phyloP scores from a whole-genome alignment of 768 basidiomycete species.

The Antrodiella citrinella region DNA sequence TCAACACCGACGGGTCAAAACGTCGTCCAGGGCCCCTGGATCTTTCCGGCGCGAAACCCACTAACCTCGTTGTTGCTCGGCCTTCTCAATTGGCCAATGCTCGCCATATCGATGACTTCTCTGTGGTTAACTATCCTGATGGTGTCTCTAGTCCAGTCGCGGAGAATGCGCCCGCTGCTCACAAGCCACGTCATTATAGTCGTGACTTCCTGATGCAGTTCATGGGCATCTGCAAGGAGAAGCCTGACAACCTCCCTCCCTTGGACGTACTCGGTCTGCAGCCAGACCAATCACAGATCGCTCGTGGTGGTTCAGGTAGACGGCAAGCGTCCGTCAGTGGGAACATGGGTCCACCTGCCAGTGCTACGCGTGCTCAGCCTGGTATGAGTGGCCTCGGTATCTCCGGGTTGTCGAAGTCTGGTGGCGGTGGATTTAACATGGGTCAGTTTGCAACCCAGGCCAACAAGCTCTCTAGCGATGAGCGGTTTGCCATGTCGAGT shows the following conservation, averaged over 20 bases:
- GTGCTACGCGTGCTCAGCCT: constrained; percentile 31
- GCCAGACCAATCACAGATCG: constrained; percentile 47
- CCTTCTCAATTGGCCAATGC: constrained; percentile 75
- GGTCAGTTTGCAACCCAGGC: constrained; percentile 53
- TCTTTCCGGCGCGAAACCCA: constrained; percentile 44
- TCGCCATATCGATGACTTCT: constrained; percentile 77
- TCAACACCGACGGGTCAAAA: constrained; percentile 33
- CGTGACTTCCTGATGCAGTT: constrained; percentile 97
- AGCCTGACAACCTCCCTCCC: constrained; percentile 83
- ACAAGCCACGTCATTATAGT: constrained; percentile 52
- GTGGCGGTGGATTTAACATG: constrained; percentile 40
- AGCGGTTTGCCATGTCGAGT: constrained; percentile 47
- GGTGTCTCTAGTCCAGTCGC: constrained; percentile 74
- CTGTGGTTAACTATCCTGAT: constrained; percentile 71
- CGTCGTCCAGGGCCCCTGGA: constrained; percentile 70
- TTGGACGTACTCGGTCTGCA: constrained; percentile 90
- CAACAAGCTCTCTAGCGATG: constrained; percentile 66
- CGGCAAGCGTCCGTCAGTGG: constrained; percentile 40
- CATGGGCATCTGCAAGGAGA: constrained; percentile 91
- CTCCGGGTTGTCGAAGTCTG: constrained; percentile 26
- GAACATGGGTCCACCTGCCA: constrained; percentile 26
- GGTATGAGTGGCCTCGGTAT: constrained; percentile 43
- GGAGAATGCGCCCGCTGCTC: constrained; percentile 44
- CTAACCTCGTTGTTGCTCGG: constrained; percentile 34
- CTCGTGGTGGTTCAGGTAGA: constrained; percentile 59